phyloP scores from a whole-genome alignment of 345 rosid genomes.

The Citrus cavaleriei region DNA sequence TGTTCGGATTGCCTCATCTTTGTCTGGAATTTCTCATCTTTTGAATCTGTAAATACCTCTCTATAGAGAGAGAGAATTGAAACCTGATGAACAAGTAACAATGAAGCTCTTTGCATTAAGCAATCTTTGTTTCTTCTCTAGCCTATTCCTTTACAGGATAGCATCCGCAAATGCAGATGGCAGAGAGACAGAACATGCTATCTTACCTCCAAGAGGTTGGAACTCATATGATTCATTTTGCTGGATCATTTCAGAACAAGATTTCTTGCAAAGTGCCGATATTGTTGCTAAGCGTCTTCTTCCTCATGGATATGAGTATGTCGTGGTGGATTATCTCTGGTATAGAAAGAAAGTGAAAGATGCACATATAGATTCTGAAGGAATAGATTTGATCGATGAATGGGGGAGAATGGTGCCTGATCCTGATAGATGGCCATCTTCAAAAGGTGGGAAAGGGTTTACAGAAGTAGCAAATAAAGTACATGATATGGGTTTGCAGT shows the following conservation, averaged over 20 bases:
- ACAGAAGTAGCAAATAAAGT: slow-evolving; percentile 64
- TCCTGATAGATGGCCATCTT: slow-evolving; percentile 34
- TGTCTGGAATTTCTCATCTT: neutral
- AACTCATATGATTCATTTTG: slow-evolving; percentile 86
- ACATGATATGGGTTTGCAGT: slow-evolving; percentile 76
- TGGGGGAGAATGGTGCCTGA: slow-evolving; percentile 91
- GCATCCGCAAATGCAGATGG: slow-evolving; percentile 1
- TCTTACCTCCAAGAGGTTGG: slow-evolving; percentile 90
- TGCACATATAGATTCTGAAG: slow-evolving; percentile 58
- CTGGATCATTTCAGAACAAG: slow-evolving; percentile 78
- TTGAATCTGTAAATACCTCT: neutral
- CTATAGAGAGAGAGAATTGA: neutral
- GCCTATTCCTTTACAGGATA: slow-evolving; percentile 18
- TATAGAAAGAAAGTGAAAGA: slow-evolving; percentile 71
- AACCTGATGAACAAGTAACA: no score
- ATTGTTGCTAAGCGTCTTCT: slow-evolving; percentile 52
- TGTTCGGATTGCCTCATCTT: neutral
- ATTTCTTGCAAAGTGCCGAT: slow-evolving; percentile 65
- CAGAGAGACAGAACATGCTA: slow-evolving; percentile 33
- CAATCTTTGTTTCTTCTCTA: neutral
- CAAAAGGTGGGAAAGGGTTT: slow-evolving; percentile 69
- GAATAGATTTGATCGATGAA: slow-evolving; percentile 82
- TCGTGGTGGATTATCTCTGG: slow-evolving; percentile 92
- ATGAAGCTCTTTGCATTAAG: neutral
- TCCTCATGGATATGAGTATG: slow-evolving; percentile 77